Percentiles rank a stretch among this genome's conserved stretches.
These are phyloP conservation scores for Primulina huaijiensis DNA, from an alignment of 257 asterid species.

Conservation along the genomic window DNA sequence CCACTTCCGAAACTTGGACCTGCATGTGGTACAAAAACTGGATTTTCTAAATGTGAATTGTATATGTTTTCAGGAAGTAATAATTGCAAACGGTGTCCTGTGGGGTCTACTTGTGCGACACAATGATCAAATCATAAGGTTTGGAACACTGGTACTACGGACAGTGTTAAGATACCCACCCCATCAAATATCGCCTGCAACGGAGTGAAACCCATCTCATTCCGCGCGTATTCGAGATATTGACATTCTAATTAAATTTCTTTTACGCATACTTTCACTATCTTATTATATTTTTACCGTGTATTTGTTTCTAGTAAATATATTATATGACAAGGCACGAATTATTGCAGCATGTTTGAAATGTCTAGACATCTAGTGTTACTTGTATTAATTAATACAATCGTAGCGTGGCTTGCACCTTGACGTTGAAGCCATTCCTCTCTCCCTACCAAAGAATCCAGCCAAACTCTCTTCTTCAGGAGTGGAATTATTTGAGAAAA, in stretches of 20 bases:
- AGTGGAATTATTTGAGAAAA: not conserved
- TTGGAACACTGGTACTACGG: constrained; percentile 68
- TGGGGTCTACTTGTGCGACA: too few relatives aligned
- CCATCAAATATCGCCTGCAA: constrained; percentile 87
- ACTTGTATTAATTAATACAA: not conserved
- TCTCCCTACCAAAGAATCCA: not conserved
- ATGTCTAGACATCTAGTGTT: not conserved
- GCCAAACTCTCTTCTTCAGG: not conserved
- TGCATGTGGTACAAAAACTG: constrained; percentile 22
- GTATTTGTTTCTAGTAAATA: not conserved
- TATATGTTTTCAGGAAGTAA: not conserved
- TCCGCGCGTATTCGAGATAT: not conserved
- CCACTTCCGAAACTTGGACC: constrained; percentile 76
- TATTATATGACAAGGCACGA: not conserved
- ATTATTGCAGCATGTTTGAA: not conserved
- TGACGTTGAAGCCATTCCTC: too few relatives aligned
- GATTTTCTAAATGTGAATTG: not conserved
- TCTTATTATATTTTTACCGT: not conserved
- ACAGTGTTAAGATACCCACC: constrained; percentile 73
- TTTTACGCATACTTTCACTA: not conserved
- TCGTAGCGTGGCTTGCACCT: too few relatives aligned
- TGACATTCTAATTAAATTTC: not conserved
- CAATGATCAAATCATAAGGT: too few relatives aligned
- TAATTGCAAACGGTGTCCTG: too few relatives aligned
- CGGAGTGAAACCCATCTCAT: constrained; percentile 1